Conservation (phyloP, 495 filamentous ascomycete species). For the Letharia lupina region DNA sequence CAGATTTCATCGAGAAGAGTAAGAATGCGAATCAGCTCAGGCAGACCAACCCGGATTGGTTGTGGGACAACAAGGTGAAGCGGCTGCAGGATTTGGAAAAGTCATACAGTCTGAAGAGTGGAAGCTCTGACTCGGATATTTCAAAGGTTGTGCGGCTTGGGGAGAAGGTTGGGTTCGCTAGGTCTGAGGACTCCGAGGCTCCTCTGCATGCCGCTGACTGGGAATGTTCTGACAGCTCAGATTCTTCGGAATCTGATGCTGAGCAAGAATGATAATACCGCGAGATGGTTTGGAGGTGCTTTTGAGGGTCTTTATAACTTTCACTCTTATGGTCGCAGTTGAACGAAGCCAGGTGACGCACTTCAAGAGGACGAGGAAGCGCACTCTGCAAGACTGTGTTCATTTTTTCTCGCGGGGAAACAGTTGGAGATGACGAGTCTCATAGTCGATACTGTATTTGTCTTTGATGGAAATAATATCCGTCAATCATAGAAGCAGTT, state of each 20-base stretch:
- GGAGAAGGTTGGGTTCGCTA: background rate
- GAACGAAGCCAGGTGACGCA: too few species aligned
- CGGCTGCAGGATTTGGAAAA: constrained; percentile 11
- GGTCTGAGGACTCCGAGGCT: background rate
- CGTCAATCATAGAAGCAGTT: too few species aligned
- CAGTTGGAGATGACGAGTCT: too few species aligned
- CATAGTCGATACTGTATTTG: too few species aligned
- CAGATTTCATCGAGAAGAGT: constrained; percentile 11
- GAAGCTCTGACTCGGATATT: background rate
- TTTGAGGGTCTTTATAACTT: too few species aligned
- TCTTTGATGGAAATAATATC: too few species aligned
- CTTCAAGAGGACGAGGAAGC: too few species aligned
- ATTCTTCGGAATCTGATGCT: background rate
- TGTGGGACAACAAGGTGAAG: constrained; percentile 11
- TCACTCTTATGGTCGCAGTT: too few species aligned
- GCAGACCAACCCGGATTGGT: constrained; percentile 10
- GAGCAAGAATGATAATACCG: background rate
- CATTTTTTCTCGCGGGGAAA: too few species aligned
- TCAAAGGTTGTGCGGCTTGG: background rate
- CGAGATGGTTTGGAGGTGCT: background rate
- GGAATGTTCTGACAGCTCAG: background rate
- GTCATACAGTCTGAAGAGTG: constrained; percentile 10
- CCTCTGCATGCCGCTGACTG: background rate
- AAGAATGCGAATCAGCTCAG: background rate
- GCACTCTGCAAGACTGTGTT: too few species aligned